Evolutionary conservation across 2,329 filamentous ascomycete species (phyloP).

Genomic region (Leptosphaerulina australis): DNA sequence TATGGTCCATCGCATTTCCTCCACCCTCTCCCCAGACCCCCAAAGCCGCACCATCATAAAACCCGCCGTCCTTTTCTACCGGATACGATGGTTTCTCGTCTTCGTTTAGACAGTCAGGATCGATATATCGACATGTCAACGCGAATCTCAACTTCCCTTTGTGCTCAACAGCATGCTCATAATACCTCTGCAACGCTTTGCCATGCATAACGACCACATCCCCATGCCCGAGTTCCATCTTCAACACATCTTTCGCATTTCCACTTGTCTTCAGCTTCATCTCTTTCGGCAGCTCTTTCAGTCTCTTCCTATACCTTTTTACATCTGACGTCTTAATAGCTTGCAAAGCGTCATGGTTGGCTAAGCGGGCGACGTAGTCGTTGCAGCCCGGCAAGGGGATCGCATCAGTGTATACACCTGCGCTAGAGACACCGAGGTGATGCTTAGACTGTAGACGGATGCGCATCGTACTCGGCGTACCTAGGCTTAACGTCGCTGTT

Average conservation of each 20-base stretch:
- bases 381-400: conserved; percentile 38
- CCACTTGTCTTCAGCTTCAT: conserved; percentile 42
- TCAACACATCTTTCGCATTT: conserved; percentile 48
- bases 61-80: conserved; percentile 42
- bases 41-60: conserved; percentile 43
- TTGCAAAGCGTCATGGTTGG: conserved; percentile 35
- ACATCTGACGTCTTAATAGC: conserved; percentile 25
- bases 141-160: conserved; percentile 61
- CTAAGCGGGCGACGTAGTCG: conserved; percentile 45
- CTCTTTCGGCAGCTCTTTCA: conserved; percentile 47
- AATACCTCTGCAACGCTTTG: conserved; percentile 61
- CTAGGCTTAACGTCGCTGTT: conserved; percentile 65
- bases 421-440: conserved; percentile 45
- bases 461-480: conserved; percentile 63
- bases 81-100: conserved; percentile 48
- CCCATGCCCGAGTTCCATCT: conserved; percentile 63
- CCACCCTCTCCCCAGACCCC: neutral
- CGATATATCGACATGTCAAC: conserved; percentile 61
- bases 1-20: neutral
- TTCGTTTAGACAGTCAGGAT: conserved; percentile 48
- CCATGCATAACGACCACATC: conserved; percentile 71
- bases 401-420: conserved; percentile 42
- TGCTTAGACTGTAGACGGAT: conserved; percentile 63
- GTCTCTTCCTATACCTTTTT: conserved; percentile 30
- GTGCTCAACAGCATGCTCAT: conserved; percentile 64